These are phyloP conservation scores for Potentilla sterilis DNA, from an alignment of 306 rosid species.

Conservation along the genomic window DNA sequence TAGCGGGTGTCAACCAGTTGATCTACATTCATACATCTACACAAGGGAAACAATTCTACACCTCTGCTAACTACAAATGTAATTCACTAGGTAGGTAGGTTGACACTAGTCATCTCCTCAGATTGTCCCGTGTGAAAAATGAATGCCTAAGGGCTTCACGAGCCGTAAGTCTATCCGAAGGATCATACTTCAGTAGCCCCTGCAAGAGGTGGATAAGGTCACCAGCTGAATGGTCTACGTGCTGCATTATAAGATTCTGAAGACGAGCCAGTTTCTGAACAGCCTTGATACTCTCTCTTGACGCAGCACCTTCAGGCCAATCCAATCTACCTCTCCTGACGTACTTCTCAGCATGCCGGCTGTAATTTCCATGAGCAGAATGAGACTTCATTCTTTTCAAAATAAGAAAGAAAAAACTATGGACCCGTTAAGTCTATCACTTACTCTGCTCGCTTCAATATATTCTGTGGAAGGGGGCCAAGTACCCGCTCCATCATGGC, in stretches of 20 bases:
- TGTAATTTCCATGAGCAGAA: slow-evolving; percentile 11
- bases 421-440: slow-evolving; percentile 10
- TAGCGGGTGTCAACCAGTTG: background rate
- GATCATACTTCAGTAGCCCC: slow-evolving; percentile 80
- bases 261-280: slow-evolving; percentile 80
- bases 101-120: slow-evolving; percentile 35
- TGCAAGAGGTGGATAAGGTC: slow-evolving; percentile 87
- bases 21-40: background rate
- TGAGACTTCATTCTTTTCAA: background rate
- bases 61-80: background rate
- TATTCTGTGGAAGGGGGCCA: slow-evolving; percentile 65
- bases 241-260: slow-evolving; percentile 92
- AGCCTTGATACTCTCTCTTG: slow-evolving; percentile 88
- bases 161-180: slow-evolving; percentile 61
- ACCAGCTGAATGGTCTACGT: slow-evolving; percentile 93
- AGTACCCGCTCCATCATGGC: slow-evolving; percentile 98
- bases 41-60: background rate
- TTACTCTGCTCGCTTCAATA: slow-evolving; percentile 76
- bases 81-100: background rate
- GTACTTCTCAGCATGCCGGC: slow-evolving; percentile 89
- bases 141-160: slow-evolving; percentile 78
- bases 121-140: slow-evolving; percentile 61
- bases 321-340: slow-evolving; percentile 80
- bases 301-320: slow-evolving; percentile 91
- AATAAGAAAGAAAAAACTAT: no score